Conservation (phyloP, 2,329 filamentous ascomycete species). For the Epicoccum nigrum region DNA sequence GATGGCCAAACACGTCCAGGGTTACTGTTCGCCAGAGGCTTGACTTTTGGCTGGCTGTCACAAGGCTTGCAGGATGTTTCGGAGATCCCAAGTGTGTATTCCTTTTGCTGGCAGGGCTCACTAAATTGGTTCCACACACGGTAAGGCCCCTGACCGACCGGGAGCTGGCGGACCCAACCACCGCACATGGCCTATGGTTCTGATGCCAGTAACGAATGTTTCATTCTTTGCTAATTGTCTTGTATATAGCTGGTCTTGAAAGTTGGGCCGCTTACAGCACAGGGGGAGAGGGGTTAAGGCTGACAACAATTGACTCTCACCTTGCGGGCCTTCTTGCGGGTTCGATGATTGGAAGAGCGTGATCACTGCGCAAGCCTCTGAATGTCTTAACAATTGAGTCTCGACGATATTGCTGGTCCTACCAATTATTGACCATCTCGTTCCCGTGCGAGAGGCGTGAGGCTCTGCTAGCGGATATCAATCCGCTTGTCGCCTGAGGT, state of each 20-base stretch:
- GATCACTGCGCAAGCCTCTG: slow-evolving; percentile 12
- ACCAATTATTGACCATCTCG: slow-evolving; percentile 6
- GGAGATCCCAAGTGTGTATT: neutral
- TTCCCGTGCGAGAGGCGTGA: slow-evolving; percentile 15
- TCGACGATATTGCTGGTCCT: neutral
- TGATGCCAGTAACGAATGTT: neutral
- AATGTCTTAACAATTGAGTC: neutral
- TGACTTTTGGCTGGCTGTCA: neutral
- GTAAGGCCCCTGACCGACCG: neutral
- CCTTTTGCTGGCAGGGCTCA: slow-evolving; percentile 5
- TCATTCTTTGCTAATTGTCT: neutral
- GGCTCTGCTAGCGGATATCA: slow-evolving; percentile 28
- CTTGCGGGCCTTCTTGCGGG: slow-evolving; percentile 3
- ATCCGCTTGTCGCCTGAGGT: slow-evolving; percentile 11
- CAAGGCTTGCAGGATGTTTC: slow-evolving; percentile 7
- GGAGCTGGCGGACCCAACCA: slow-evolving; percentile 1
- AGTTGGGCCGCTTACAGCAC: slow-evolving; percentile 8
- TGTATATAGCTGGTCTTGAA: slow-evolving; percentile 1
- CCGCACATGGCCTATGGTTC: neutral
- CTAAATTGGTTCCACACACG: no score
- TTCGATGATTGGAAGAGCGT: slow-evolving; percentile 12
- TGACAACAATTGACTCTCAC: slow-evolving; percentile 17
- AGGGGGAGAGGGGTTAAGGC: slow-evolving; percentile 7
- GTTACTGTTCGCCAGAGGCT: neutral
- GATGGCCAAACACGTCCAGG: slow-evolving; percentile 1